phyloP scores from a whole-genome alignment of 208 protist genomes.

The Trypanosoma cruzi region DNA sequence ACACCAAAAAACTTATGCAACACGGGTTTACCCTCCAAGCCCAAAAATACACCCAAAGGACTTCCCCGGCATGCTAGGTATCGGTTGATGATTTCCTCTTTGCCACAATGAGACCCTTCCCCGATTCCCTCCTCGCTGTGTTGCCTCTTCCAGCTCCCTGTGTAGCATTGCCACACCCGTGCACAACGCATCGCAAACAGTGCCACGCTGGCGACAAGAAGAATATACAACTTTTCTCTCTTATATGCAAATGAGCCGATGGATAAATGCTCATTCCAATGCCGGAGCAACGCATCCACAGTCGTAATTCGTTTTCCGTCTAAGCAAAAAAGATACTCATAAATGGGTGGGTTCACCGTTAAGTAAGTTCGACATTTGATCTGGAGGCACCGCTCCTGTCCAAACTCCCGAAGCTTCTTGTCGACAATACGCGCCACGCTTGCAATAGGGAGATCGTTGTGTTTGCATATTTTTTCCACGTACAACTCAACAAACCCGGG shows the following conservation, averaged over 20 bases:
- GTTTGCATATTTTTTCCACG: constrained; percentile 56
- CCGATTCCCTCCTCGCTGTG: constrained; percentile 10
- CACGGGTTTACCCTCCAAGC: neutral
- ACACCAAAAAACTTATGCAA: constrained; percentile 30
- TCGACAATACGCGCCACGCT: constrained; percentile 49
- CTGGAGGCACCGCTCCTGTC: constrained; percentile 40
- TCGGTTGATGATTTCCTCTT: constrained; percentile 56
- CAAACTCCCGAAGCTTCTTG: constrained; percentile 37
- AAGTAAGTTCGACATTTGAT: constrained; percentile 28
- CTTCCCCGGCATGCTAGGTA: constrained; percentile 62
- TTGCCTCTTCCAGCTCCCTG: constrained; percentile 34
- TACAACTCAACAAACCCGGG: constrained; percentile 67
- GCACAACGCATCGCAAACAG: constrained; percentile 65
- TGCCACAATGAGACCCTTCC: constrained; percentile 37
- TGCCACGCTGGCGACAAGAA: constrained; percentile 62
- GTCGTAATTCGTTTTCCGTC: constrained; percentile 26
- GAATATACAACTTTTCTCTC: constrained; percentile 48
- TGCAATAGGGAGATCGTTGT: constrained; percentile 76
- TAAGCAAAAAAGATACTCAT: constrained; percentile 54
- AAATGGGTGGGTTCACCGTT: constrained; percentile 54
- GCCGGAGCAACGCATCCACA: constrained; percentile 28
- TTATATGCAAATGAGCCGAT: constrained; percentile 36
- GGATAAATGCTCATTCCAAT: constrained; percentile 37
- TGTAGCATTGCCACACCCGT: constrained; percentile 63
- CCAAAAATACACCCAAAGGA: constrained; percentile 61